A percentile compares a stretch with the other conserved stretches of the same genome.
These are phyloP conservation scores for Elsinoe necatrix DNA, from an alignment of 2,329 filamentous ascomycete genomes.

Conservation along the genomic window DNA sequence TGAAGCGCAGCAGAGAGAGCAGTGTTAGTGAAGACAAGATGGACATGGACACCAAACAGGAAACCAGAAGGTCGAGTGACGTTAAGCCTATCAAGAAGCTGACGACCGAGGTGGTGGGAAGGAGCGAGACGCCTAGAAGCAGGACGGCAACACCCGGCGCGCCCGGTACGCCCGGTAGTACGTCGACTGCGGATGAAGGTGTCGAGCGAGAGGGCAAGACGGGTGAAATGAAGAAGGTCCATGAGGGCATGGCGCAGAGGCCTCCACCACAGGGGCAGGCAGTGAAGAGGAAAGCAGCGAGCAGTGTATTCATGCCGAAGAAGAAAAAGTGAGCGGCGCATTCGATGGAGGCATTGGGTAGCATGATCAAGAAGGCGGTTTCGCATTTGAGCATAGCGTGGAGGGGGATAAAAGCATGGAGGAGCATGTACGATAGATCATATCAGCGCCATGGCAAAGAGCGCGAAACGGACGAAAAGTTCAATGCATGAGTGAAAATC, in stretches of 20 bases:
- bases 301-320: constrained; percentile 24
- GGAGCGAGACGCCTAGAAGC: constrained; percentile 1
- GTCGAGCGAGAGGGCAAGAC: constrained; percentile 23
- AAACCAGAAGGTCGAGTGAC: not conserved
- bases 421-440: not conserved
- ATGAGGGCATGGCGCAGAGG: not conserved
- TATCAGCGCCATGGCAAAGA: not conserved
- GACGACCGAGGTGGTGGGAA: not conserved
- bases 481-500: not conserved
- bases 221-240: constrained; percentile 20
- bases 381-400: constrained; percentile 2
- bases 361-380: not conserved
- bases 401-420: not conserved
- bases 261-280: not conserved
- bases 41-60: constrained; percentile 2
- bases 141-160: constrained; percentile 1
- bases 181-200: constrained; percentile 15
- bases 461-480: not conserved
- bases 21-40: not conserved
- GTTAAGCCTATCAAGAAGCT: constrained; percentile 8
- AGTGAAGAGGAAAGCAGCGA: constrained; percentile 23
- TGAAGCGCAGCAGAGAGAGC: not conserved
- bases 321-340: constrained; percentile 18
- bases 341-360: not conserved
- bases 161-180: not conserved